Evolutionary conservation across 345 rosid species (phyloP).

Genomic region (Viola odorata): DNA sequence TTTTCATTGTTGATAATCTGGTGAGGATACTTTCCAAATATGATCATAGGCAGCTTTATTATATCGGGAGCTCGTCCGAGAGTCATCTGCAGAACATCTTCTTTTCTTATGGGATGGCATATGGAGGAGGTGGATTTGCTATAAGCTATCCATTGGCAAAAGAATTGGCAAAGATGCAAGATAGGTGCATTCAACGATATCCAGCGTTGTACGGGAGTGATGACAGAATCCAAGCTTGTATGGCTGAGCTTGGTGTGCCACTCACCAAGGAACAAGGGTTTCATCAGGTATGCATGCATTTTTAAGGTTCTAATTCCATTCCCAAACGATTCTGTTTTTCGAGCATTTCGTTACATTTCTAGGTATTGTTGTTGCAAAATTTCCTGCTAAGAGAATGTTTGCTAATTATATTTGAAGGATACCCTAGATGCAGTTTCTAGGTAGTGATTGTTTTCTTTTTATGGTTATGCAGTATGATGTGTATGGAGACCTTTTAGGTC

Average conservation of each 20-base stretch:
- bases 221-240: constrained; percentile 79
- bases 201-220: constrained; percentile 80
- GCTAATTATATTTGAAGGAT: neutral
- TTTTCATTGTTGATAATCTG: constrained; percentile 62
- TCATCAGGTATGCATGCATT: constrained; percentile 54
- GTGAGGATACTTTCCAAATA: constrained; percentile 54
- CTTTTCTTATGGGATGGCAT: constrained; percentile 74
- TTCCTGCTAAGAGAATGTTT: neutral
- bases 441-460: neutral
- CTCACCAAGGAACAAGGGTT: constrained; percentile 72
- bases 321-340: neutral
- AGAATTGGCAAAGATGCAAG: constrained; percentile 67
- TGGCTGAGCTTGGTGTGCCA: constrained; percentile 79
- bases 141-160: constrained; percentile 69
- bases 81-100: constrained; percentile 73
- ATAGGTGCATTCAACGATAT: constrained; percentile 67
- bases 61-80: constrained; percentile 73
- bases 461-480: constrained; percentile 60
- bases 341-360: too few relatives aligned
- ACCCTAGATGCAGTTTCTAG: neutral
- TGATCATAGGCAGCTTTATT: constrained; percentile 60
- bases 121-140: constrained; percentile 84
- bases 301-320: neutral
- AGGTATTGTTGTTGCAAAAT: neutral
- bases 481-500: constrained; percentile 66